phyloP scores from a whole-genome alignment of 768 basidiomycete species.

The Boletus pseudo-olivaceus region DNA sequence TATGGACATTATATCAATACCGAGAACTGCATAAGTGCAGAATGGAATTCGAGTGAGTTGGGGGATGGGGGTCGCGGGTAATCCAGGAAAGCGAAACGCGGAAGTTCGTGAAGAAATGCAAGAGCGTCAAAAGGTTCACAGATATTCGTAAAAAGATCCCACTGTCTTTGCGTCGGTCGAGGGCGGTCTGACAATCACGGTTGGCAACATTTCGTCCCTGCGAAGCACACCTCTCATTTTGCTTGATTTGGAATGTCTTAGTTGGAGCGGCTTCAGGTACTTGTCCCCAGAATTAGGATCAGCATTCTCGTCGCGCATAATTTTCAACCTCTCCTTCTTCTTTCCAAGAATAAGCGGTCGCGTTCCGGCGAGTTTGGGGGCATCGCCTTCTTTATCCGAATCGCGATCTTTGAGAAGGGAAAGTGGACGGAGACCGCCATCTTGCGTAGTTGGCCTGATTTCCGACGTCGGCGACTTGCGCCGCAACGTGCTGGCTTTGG shows the following conservation, averaged over 20 bases:
- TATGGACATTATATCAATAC: conserved; percentile 13
- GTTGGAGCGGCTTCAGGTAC: conserved; percentile 56
- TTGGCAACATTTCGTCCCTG: conserved; percentile 53
- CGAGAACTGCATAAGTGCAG: not conserved
- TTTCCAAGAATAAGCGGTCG: conserved; percentile 58
- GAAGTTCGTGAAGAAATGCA: not conserved
- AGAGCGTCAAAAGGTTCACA: conserved; percentile 16
- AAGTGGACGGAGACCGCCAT: conserved; percentile 55
- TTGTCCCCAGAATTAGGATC: conserved; percentile 37
- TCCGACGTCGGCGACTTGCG: conserved; percentile 32
- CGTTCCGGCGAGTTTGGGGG: conserved; percentile 29
- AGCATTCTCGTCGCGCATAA: conserved; percentile 33
- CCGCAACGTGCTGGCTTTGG: conserved; percentile 47
- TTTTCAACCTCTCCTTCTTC: conserved; percentile 47
- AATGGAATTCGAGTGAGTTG: not conserved
- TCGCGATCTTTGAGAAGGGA: conserved; percentile 61
- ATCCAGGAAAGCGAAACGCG: not conserved
- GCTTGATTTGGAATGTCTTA: conserved; percentile 60
- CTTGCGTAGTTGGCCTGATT: conserved; percentile 27
- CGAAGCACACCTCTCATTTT: conserved; percentile 57
- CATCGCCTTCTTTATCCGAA: conserved; percentile 33
- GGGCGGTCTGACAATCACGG: conserved; percentile 60
- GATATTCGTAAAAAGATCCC: conserved; percentile 43
- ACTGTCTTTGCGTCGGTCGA: conserved; percentile 47
- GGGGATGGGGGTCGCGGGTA: not conserved